phyloP scores from a whole-genome alignment of 2,329 filamentous ascomycete genomes.

The Neurospora sp. region DNA sequence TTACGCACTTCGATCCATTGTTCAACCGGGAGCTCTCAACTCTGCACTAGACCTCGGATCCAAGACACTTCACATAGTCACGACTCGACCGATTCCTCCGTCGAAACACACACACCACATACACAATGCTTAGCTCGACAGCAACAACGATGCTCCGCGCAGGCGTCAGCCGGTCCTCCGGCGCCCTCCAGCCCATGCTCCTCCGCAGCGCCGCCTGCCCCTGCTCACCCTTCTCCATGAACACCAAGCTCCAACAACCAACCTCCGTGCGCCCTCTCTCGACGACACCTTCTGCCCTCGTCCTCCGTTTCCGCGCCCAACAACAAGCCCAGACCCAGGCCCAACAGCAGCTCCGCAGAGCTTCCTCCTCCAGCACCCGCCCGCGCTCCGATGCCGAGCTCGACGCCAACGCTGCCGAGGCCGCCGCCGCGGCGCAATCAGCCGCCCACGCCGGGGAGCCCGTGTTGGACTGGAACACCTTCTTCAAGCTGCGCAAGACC shows the following conservation, averaged over 20 bases:
- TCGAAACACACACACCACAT: background rate
- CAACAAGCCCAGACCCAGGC: background rate
- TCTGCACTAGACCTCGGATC: background rate
- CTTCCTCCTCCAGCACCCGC: background rate
- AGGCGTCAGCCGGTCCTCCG: slow-evolving; percentile 20
- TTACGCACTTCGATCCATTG: background rate
- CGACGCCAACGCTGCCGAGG: slow-evolving; percentile 17
- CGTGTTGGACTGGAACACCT: slow-evolving; percentile 77
- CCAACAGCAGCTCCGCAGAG: background rate
- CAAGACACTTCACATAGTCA: background rate
- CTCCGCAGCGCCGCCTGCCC: slow-evolving; percentile 21
- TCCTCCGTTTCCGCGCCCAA: background rate
- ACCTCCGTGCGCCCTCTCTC: slow-evolving; percentile 6
- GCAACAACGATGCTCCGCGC: slow-evolving; percentile 23
- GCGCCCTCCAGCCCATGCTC: slow-evolving; percentile 18
- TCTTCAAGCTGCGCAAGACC: slow-evolving; percentile 81
- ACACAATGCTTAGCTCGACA: slow-evolving; percentile 22
- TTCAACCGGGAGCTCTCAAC: background rate
- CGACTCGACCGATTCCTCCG: background rate
- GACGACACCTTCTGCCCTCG: background rate
- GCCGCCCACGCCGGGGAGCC: slow-evolving; percentile 23
- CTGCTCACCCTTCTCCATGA: slow-evolving; percentile 19
- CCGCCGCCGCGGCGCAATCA: slow-evolving; percentile 17
- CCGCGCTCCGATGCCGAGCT: slow-evolving; percentile 10
- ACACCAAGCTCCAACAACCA: background rate